Base-by-base conservation (phyloP, 768 basidiomycete genomes). In the Leucocoprinus birnbaumii region DNA sequence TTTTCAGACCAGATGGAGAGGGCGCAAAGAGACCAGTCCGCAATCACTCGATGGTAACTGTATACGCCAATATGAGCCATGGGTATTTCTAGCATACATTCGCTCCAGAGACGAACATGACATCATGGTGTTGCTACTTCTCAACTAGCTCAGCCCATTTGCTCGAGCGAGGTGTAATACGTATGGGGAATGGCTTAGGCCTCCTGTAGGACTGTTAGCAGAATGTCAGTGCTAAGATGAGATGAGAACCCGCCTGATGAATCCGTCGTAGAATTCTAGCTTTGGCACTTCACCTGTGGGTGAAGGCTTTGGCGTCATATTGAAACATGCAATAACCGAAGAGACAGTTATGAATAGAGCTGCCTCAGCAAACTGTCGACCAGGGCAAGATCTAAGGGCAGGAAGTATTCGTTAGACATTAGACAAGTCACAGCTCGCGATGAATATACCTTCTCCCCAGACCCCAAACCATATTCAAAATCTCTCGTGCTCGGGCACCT, bases 361-460 rank as follows among this genome's bases (percentile, higher is more conserved):
- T 26, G 64, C 61, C 45, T 63, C 61, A 2, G 61, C 62, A 13
- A 66, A 62, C 35, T 66, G 55, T 25, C 52, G 49, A 18, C 64
- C 64, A 49, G 65, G 65, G 58, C 65, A 66, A 9, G 52, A 46
- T 44, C 65, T 66, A 18, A 10, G 3, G 19, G 25, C 25, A 47
- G 7, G 14, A 22, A 47, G 21, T 47, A 25, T 26, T 14, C 25
- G 25, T 47, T 47, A 47, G 45, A 47, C 16, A 47, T 26, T 3
- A 27, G 25, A 16, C 21, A 13, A 47, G 45, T 25, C 13, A 25
- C 25, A 27, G 3, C 14, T 26, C 45, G 25, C 45, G 27, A 26
- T 27, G 24, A 27, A 56, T 22, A 8, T 53, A 65, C 63, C 63
- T 61, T 40, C 55, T 58, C 26, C 63, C 62, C 27, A 57, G 59